Base-by-base conservation (phyloP, 179 eudicot genomes). In the Spinacia oleracea region DNA sequence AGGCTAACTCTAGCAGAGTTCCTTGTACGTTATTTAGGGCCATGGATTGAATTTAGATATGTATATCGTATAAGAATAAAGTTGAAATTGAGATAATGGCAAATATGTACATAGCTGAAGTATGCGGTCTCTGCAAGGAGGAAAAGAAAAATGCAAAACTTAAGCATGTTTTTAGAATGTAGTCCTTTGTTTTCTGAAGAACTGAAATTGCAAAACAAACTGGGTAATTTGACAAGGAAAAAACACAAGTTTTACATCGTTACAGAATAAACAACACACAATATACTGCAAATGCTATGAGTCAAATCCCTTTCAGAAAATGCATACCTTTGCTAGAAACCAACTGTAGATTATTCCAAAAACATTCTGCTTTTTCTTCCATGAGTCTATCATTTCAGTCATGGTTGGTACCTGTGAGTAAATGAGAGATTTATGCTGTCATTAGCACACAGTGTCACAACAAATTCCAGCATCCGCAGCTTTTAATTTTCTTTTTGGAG, bases 241-340 rank as follows among this genome's bases (percentile, higher is more conserved):
- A 27, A 43, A 43, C 70, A 43, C 18, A n/a, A 11, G 46, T 27
- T 29, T 14, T 35, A 3, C 21, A 70, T 25, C 25, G 55, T 34
- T 29, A 7, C 40, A 9, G 12, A 16, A 16, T n/a, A n/a, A 48
- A 45, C 50, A 43, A 25, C 50, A 66, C 31, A 48, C 53, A 27
- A 42, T 38, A 63, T 6, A 66, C 60, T 25, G 46, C 20, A 82
- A 60, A 32, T 64, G 21, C 9, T 29, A 66, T 56, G 6, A 31
- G 59, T 58, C 4, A 31, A 55, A 77, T n/a, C 32, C 16, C 35
- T 56, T 32, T 29, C 18, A n/a, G 5, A 43, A 60, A 72, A 56
- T 32, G 38, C 87, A 78, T 90, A 81, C 98, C 97, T 92, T 93
- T 10, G 98, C 97, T 75, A 93, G 97, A 84, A 92, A 91, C 97